These are phyloP conservation scores for Picochlorum sp. DNA, from an alignment of 139 green algal species.

Conservation along the genomic window DNA sequence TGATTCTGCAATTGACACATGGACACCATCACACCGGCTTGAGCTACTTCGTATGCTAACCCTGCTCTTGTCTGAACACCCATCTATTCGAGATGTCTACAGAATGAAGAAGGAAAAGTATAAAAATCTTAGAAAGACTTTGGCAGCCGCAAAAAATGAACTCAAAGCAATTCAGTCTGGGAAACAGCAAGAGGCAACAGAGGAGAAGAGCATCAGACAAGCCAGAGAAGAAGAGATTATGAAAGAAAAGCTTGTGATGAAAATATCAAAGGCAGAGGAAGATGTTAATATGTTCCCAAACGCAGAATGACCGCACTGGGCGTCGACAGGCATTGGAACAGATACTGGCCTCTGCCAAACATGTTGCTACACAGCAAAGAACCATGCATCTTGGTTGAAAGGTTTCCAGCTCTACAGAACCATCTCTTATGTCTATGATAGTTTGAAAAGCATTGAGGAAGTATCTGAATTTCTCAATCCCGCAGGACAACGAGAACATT, in stretches of 20 bases:
- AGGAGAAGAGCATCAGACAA: background rate
- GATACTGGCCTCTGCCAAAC: conserved; percentile 45
- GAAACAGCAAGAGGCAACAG: background rate
- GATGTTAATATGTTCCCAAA: conserved; percentile 12
- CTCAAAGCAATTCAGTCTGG: conserved; percentile 2
- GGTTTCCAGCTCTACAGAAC: no score
- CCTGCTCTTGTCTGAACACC: background rate
- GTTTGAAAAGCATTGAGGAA: no score
- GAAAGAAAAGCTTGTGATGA: conserved; percentile 24
- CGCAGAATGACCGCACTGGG: conserved; percentile 34
- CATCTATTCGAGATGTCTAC: background rate
- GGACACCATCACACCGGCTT: background rate
- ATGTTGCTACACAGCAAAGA: no score
- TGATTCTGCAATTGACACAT: background rate
- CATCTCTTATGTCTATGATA: no score
- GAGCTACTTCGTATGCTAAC: background rate
- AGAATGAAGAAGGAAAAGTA: background rate
- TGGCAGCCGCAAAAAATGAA: background rate
- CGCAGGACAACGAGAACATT: conserved; percentile 9
- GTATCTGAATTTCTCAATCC: no score
- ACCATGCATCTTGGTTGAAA: no score
- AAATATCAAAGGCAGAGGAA: conserved; percentile 36
- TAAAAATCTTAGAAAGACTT: background rate
- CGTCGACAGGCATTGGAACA: conserved; percentile 48
- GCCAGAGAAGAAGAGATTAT: conserved; percentile 17